These are phyloP conservation scores for Fusarium coicis DNA, from an alignment of 2,329 filamentous ascomycete genomes.

Conservation along the genomic window DNA sequence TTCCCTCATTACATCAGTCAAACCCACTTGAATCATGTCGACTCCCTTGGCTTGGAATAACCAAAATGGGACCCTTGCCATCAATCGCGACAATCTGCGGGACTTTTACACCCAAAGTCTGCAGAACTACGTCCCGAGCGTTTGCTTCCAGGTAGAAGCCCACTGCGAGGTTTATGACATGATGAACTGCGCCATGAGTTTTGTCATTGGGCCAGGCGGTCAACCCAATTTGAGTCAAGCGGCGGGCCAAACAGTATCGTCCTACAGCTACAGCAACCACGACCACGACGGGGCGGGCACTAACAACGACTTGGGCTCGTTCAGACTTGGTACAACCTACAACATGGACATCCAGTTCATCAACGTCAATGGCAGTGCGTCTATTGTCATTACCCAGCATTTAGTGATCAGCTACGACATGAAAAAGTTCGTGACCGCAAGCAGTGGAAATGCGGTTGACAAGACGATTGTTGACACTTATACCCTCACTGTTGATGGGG, in stretches of 20 bases:
- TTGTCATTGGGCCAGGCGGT: neutral
- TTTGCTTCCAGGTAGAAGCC: neutral
- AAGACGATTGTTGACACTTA: neutral
- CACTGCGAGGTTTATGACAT: accelerated
- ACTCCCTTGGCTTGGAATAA: neutral
- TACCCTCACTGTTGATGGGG: neutral
- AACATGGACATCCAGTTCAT: neutral
- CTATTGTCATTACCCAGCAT: neutral
- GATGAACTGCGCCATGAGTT: neutral
- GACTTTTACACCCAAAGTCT: neutral
- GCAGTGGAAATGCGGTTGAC: neutral
- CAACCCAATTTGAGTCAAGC: neutral
- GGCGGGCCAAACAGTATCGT: neutral
- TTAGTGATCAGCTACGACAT: neutral
- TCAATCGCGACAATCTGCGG: neutral
- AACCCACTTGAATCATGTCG: accelerated
- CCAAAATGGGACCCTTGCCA: neutral
- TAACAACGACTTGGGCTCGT: neutral
- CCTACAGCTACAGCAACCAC: neutral
- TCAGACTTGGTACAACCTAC: neutral
- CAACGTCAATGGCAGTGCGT: accelerated
- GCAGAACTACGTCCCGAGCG: neutral
- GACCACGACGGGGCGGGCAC: neutral
- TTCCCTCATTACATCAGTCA: accelerated
- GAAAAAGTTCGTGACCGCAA: accelerated